Evolutionary conservation across 345 rosid species (phyloP), one percentile per base, ranked within the genome.

Genomic region (Reutealis trisperma): DNA sequence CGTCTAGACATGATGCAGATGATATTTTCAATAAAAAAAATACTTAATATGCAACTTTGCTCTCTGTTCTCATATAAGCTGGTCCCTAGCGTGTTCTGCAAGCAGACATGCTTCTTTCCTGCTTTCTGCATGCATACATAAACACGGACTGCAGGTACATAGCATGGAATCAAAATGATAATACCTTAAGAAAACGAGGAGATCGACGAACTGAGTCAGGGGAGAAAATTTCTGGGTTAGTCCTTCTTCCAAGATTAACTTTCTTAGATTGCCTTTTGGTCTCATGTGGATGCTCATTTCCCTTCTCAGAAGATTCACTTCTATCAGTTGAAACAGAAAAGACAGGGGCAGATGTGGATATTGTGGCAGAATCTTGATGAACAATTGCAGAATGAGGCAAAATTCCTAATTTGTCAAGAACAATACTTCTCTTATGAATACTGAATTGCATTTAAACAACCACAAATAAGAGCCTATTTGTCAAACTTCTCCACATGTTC

Each of bases 331-430:
- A 86, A 75, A 81, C 75, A 76, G 99, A 89, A 30, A 78, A 37
- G 73, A 57, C 83, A 58, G 97, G 97, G 74, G 93, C 97, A 77
- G 93, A 92, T 66, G 78, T 67, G 75, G 93, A 85, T 68, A 91
- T 70, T 67, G 85, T 73, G 49, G 89, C 78, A 42, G 85, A 84
- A 67, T 87, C 92, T 79, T 92, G 97, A 64, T 65, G 83, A 79
- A 81, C 77, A 71, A 79, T 75, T 67, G 78, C 64, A 21, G 82
- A 78, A 44, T 69, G 84, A n/a, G 92, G 79, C 51, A 79, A 83
- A 71, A 71, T 62, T 75, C 91, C 96, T 93, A 84, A 71, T 45
- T 37, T 72, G 65, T 72, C 76, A 73, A 42, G 45, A 83, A 78
- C 67, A 49, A 74, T 18, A 77, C 11, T 52, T 37, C 30, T 63